These are phyloP conservation scores for Chlorella sp. DNA, from an alignment of 139 green algal genomes.

Conservation along the genomic window DNA sequence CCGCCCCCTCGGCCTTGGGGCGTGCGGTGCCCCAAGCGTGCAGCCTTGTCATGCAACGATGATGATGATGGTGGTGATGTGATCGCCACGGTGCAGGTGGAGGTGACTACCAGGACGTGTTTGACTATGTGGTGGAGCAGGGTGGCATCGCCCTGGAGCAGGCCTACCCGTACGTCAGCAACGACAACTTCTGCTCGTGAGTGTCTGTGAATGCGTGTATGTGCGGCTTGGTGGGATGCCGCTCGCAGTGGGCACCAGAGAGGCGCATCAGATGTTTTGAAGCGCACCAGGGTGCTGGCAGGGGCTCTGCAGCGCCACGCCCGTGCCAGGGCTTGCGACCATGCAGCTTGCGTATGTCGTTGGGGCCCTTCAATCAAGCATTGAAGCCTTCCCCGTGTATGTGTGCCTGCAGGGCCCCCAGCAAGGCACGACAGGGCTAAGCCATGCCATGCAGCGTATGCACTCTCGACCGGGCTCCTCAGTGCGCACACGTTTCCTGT, in stretches of 20 bases:
- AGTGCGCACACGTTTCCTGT: not conserved
- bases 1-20: no score
- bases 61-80: no score
- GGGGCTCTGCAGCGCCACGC: not conserved
- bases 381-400: no score
- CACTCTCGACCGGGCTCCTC: not conserved
- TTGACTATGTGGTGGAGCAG: slow-evolving; percentile 22
- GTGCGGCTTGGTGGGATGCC: not conserved
- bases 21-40: no score
- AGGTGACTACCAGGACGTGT: slow-evolving; percentile 24
- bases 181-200: slow-evolving; percentile 13
- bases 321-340: not conserved
- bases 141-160: slow-evolving; percentile 32
- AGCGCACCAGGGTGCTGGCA: not conserved
- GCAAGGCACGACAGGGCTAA: no score
- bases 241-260: no score
- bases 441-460: no score
- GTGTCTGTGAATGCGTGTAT: not conserved
- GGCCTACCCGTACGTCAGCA: slow-evolving; percentile 16
- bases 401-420: no score
- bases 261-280: not conserved
- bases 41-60: no score
- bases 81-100: no score
- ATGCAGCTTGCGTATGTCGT: no score
- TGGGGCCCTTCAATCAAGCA: no score